These are phyloP conservation scores for Arabis alpina DNA, from an alignment of 345 rosid genomes.

Conservation along the genomic window DNA sequence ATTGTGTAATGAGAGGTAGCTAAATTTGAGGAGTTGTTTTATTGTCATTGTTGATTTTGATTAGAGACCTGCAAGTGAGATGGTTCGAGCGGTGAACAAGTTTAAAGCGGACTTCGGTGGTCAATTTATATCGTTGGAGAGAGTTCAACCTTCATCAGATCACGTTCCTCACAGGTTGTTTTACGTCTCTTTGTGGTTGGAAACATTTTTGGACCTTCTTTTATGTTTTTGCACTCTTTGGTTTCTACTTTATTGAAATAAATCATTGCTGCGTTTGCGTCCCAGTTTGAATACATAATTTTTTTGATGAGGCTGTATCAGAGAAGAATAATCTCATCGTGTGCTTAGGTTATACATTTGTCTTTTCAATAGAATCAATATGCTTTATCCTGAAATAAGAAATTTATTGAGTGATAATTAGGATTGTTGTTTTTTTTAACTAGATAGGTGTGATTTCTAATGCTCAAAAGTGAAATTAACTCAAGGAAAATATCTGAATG, in stretches of 20 bases:
- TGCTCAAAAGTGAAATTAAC: slow-evolving; percentile 19
- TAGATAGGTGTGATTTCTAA: slow-evolving; percentile 6
- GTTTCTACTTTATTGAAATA: not conserved
- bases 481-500: slow-evolving; percentile 1
- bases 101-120: slow-evolving; percentile 97
- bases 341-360: no score
- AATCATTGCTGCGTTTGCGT: not conserved
- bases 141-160: slow-evolving; percentile 94
- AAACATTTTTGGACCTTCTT: not conserved
- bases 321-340: no score
- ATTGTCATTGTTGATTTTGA: slow-evolving; percentile 13
- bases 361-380: not conserved
- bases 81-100: slow-evolving; percentile 91
- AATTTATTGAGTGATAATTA: not conserved
- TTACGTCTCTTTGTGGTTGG: not conserved
- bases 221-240: not conserved
- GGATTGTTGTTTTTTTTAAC: not conserved
- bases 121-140: slow-evolving; percentile 78
- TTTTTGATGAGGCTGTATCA: slow-evolving; percentile 10
- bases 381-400: not conserved
- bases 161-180: slow-evolving; percentile 90
- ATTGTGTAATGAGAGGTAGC: slow-evolving; percentile 1
- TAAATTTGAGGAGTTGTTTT: not conserved
- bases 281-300: not conserved
- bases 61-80: slow-evolving; percentile 84